phyloP scores from a whole-genome alignment of 495 filamentous ascomycete genomes.

The Penicillium antarcticum region DNA sequence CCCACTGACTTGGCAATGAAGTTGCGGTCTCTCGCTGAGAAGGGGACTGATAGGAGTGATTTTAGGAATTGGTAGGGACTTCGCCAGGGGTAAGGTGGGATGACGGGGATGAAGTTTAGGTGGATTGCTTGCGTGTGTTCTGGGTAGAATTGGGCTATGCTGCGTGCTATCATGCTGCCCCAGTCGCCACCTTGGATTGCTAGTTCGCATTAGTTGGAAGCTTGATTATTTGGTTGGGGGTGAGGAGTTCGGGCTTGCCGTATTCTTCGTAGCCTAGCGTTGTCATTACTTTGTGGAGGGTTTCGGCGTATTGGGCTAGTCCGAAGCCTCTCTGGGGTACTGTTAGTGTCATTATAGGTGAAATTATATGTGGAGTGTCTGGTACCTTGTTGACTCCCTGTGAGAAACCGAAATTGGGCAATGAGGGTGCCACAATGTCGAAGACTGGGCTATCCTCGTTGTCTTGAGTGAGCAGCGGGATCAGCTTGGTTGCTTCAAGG shows the following conservation, averaged over 20 bases:
- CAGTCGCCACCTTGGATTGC: conserved; percentile 51
- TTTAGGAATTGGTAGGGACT: conserved; percentile 33
- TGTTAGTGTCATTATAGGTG: conserved; percentile 3
- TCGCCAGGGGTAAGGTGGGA: conserved; percentile 30
- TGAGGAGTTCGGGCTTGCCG: conserved; percentile 15
- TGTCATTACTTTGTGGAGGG: conserved; percentile 42
- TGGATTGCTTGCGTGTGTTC: conserved; percentile 41
- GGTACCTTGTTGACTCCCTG: conserved; percentile 45
- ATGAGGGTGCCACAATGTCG: conserved; percentile 65
- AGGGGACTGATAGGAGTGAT: conserved; percentile 33
- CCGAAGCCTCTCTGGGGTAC: conserved; percentile 36
- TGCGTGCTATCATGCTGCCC: conserved; percentile 43
- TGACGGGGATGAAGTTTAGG: conserved; percentile 38
- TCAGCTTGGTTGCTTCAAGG: conserved; percentile 61
- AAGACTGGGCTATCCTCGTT: conserved; percentile 52
- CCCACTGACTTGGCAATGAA: conserved; percentile 27
- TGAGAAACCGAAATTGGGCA: conserved; percentile 73
- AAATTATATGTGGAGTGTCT: not conserved
- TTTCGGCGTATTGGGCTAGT: conserved; percentile 40
- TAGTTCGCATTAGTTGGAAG: conserved; percentile 9
- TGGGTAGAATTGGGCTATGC: conserved; percentile 39
- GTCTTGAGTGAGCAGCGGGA: conserved; percentile 51
- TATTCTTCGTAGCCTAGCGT: conserved; percentile 44
- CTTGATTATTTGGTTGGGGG: not conserved
- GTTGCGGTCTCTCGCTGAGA: conserved; percentile 30